phyloP scores from a whole-genome alignment of 2,329 filamentous ascomycete species.

The Xenosphaeropsis pyriputrescens region DNA sequence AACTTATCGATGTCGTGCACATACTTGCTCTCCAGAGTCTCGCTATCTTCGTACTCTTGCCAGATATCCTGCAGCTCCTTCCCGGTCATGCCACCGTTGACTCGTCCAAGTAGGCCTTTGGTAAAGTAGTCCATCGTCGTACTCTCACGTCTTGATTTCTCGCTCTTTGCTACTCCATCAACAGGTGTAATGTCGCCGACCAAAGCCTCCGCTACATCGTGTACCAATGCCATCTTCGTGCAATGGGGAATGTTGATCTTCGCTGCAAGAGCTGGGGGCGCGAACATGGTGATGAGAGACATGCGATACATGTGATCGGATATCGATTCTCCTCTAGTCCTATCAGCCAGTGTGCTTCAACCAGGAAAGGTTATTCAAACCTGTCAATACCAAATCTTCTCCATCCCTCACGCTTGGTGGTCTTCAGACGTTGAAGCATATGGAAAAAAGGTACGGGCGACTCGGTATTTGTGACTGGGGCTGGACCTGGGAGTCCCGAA shows the following conservation, averaged over 20 bases:
- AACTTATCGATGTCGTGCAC: conserved; percentile 98
- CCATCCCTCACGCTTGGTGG: conserved; percentile 93
- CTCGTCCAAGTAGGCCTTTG: conserved; percentile 53
- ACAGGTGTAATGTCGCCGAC: conserved; percentile 96
- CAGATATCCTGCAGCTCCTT: conserved; percentile 65
- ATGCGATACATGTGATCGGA: conserved; percentile 99
- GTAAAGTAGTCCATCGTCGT: conserved; percentile 89
- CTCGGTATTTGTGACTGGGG: conserved; percentile 41
- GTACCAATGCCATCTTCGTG: conserved; percentile 88
- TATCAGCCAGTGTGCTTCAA: neutral
- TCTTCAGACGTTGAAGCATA: conserved; percentile 85
- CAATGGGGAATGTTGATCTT: conserved; percentile 68
- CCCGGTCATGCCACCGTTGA: conserved; percentile 57
- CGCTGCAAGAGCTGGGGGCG: conserved; percentile 56
- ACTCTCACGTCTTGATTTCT: conserved; percentile 79
- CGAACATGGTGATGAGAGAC: conserved; percentile 90
- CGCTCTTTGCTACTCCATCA: conserved; percentile 68
- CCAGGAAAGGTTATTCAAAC: conserved; percentile 19
- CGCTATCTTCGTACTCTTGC: conserved; percentile 87
- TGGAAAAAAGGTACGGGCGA: conserved; percentile 91
- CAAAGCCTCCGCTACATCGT: conserved; percentile 93
- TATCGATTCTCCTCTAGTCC: conserved; percentile 66
- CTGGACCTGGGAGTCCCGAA: conserved; percentile 41
- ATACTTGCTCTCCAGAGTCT: conserved; percentile 73
- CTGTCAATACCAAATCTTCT: conserved; percentile 64